phyloP scores from a whole-genome alignment of 2,329 filamentous ascomycete genomes.

The Falciphora oryzae region DNA sequence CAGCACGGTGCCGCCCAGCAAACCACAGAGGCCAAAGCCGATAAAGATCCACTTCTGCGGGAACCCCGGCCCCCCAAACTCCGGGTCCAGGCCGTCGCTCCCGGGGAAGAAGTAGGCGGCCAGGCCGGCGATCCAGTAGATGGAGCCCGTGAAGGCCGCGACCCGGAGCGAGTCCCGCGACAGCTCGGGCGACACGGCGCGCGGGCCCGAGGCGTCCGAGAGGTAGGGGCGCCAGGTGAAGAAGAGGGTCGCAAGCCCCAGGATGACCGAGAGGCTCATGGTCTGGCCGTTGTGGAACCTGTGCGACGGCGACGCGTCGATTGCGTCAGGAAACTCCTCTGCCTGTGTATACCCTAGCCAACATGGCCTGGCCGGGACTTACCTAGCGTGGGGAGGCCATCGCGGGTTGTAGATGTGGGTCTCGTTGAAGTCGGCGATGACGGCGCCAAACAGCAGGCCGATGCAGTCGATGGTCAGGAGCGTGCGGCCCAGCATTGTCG shows the following conservation, averaged over 20 bases:
- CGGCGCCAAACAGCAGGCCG: constrained; percentile 30
- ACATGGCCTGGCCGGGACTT: constrained; percentile 12
- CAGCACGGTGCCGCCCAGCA: constrained; percentile 8
- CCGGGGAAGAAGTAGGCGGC: constrained; percentile 31
- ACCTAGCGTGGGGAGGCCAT: constrained; percentile 42
- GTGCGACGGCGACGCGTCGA: neutral
- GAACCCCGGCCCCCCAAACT: constrained; percentile 37
- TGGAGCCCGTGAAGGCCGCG: constrained; percentile 30
- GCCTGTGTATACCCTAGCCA: neutral
- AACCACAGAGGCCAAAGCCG: constrained; percentile 19
- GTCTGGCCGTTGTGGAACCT: constrained; percentile 38
- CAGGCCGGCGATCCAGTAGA: constrained; percentile 37
- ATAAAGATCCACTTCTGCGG: constrained; percentile 31
- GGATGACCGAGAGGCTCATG: constrained; percentile 32
- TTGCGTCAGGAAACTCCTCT: neutral
- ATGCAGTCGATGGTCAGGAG: constrained; percentile 35
- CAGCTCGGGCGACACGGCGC: constrained; percentile 16
- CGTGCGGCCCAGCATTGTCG: constrained; percentile 30
- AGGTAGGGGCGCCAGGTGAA: constrained; percentile 30
- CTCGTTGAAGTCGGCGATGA: constrained; percentile 32
- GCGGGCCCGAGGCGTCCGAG: constrained; percentile 1
- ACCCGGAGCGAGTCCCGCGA: constrained; percentile 26
- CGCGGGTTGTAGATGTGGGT: constrained; percentile 38
- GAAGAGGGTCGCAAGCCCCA: constrained; percentile 33
- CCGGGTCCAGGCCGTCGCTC: constrained; percentile 34